Evolutionary conservation across 352 stramenopile species (phyloP).

Genomic region (Phytophthora citricola): DNA sequence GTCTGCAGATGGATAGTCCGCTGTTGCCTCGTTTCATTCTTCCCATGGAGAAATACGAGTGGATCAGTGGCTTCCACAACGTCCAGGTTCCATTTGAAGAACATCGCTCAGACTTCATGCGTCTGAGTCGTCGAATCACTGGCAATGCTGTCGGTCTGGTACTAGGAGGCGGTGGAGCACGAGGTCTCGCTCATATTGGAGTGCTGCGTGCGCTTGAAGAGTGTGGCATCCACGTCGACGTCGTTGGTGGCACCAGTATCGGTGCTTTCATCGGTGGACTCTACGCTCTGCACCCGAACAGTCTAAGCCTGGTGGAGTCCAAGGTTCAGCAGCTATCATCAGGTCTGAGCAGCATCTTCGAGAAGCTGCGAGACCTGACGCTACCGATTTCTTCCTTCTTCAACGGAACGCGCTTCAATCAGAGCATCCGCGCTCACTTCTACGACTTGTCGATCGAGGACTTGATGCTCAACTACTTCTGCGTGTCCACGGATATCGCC

Average conservation of each 20-base stretch:
- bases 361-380: slow-evolving; percentile 88
- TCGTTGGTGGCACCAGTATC: slow-evolving; percentile 94
- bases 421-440: slow-evolving; percentile 74
- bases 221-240: slow-evolving; percentile 92
- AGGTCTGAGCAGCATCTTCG: slow-evolving; percentile 70
- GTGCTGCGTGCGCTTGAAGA: slow-evolving; percentile 94
- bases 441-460: slow-evolving; percentile 88
- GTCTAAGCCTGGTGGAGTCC: slow-evolving; percentile 59
- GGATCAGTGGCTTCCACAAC: slow-evolving; percentile 88
- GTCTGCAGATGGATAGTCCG: slow-evolving; percentile 60
- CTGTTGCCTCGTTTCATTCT: slow-evolving; percentile 76
- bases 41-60: slow-evolving; percentile 88
- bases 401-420: slow-evolving; percentile 86
- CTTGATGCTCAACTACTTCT: slow-evolving; percentile 94
- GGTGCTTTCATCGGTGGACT: slow-evolving; percentile 86
- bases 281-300: slow-evolving; percentile 81
- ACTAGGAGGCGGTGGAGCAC: slow-evolving; percentile 92
- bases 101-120: slow-evolving; percentile 78
- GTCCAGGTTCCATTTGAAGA: slow-evolving; percentile 83
- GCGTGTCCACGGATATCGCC: slow-evolving; percentile 92
- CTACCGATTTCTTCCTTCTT: slow-evolving; percentile 92
- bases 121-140: slow-evolving; percentile 91
- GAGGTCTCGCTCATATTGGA: slow-evolving; percentile 94
- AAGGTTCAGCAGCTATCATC: slow-evolving; percentile 68
- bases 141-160: slow-evolving; percentile 94